Conservation (phyloP, 2,329 filamentous ascomycete species). For the Sclerotinia glacialis region DNA sequence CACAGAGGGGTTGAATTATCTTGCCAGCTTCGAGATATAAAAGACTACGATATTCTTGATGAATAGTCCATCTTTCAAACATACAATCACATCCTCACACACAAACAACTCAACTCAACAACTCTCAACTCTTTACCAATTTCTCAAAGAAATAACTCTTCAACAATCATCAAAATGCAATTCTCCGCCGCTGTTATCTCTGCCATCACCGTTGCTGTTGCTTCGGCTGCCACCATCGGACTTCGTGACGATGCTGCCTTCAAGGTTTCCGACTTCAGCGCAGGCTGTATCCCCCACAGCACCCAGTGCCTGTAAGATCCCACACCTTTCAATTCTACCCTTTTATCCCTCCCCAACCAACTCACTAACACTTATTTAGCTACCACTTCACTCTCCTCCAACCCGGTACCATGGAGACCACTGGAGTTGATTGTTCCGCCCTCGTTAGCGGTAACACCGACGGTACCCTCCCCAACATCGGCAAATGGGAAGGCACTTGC, state of each 20-base stretch:
- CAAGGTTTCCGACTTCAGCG: neutral
- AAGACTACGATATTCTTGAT: neutral
- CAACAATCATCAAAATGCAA: constrained; percentile 4
- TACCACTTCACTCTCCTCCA: constrained; percentile 1
- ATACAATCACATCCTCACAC: neutral
- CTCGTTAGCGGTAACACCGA: too few relatives aligned
- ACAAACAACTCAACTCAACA: constrained; percentile 3
- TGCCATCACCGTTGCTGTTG: constrained; percentile 7
- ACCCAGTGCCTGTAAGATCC: neutral
- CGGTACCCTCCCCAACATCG: neutral
- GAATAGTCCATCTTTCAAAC: neutral
- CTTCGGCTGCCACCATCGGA: neutral
- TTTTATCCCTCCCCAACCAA: too few relatives aligned
- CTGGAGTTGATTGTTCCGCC: neutral
- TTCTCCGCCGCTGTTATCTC: neutral
- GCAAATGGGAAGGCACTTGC: neutral
- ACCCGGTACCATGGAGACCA: neutral
- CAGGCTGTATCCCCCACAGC: neutral
- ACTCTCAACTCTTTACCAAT: neutral
- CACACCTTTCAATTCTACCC: too few relatives aligned
- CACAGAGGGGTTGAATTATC: neutral
- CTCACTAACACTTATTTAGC: neutral
- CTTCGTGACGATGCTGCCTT: neutral
- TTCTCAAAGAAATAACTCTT: neutral
- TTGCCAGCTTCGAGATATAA: neutral